Evolutionary conservation across 2,329 filamentous ascomycete species (phyloP).

Genomic region (Sporothrix humicola): DNA sequence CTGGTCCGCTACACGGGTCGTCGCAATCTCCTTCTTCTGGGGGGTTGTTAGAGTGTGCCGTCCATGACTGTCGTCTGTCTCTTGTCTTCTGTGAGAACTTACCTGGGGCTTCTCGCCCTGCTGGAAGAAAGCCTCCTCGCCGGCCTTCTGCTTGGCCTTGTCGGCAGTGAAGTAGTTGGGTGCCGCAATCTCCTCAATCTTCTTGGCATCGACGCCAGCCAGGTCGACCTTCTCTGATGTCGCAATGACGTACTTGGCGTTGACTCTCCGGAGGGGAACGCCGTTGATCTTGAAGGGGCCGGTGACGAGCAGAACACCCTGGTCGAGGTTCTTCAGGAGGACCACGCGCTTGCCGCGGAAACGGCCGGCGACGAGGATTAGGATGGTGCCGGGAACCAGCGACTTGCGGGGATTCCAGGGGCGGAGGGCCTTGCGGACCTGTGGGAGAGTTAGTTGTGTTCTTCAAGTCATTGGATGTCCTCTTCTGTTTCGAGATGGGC

Average conservation of each 20-base stretch:
- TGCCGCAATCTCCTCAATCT: conserved; percentile 78
- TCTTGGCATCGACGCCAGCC: conserved; percentile 83
- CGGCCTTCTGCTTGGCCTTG: conserved; percentile 88
- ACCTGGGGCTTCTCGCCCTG: conserved; percentile 98
- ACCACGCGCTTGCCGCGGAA: conserved; percentile 99
- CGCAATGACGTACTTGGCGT: conserved; percentile 91
- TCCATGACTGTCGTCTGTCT: not conserved
- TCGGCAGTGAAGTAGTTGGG: conserved; percentile 96
- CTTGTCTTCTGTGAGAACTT: conserved; percentile 47
- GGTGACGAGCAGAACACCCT: conserved; percentile 98
- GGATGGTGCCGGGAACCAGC: conserved; percentile 91
- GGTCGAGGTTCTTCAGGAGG: conserved; percentile 95
- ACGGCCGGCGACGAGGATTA: conserved; percentile 98
- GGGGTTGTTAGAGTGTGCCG: conserved; percentile 46
- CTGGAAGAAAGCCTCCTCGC: conserved; percentile 99
- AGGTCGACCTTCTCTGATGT: conserved; percentile 86
- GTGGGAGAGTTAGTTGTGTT: conserved; percentile 45
- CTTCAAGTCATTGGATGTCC: not conserved
- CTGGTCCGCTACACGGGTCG: conserved; percentile 93
- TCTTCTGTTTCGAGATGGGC: not conserved
- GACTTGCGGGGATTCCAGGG: conserved; percentile 85
- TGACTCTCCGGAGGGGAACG: conserved; percentile 93
- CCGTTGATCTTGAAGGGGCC: conserved; percentile 99
- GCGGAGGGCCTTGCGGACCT: conserved; percentile 95
- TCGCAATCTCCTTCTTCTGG: conserved; percentile 96